Evolutionary conservation across 2,329 filamentous ascomycete genomes (phyloP).

Genomic region (Diplocarpon mali): DNA sequence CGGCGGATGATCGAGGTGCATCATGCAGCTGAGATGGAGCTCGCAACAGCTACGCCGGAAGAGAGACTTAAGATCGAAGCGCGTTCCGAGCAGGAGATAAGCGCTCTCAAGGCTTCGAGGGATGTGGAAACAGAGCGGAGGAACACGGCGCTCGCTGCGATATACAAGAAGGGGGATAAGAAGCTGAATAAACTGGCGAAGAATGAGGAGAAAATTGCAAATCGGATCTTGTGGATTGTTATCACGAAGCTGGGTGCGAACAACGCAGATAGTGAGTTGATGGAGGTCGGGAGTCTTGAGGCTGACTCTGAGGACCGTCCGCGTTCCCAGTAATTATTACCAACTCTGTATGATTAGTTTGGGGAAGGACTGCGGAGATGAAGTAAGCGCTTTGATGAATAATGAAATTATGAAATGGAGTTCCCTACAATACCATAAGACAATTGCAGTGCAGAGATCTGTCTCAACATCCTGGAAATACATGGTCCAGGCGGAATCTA

Average conservation of each 20-base stretch:
- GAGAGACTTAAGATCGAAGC: slow-evolving; percentile 1
- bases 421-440: too few species aligned
- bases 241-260: slow-evolving; percentile 13
- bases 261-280: slow-evolving; percentile 3
- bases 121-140: slow-evolving; percentile 7
- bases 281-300: slow-evolving; percentile 1
- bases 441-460: too few species aligned
- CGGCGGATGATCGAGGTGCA: slow-evolving; percentile 6
- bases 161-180: slow-evolving; percentile 20
- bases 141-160: slow-evolving; percentile 19
- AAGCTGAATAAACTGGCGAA: slow-evolving; percentile 15
- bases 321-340: not conserved
- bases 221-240: slow-evolving; percentile 22
- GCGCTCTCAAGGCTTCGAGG: slow-evolving; percentile 1
- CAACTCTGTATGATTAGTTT: too few species aligned
- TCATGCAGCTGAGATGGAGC: slow-evolving; percentile 8
- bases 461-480: too few species aligned
- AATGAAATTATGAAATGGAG: too few species aligned
- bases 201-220: slow-evolving; percentile 21
- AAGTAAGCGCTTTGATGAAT: too few species aligned
- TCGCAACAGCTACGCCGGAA: not conserved
- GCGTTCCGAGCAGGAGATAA: slow-evolving; percentile 8
- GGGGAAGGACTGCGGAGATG: too few species aligned
- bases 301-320: not conserved
- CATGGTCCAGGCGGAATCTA: too few species aligned